These are phyloP conservation scores for Coleophoma eucalyptorum DNA, from an alignment of 2,329 filamentous ascomycete genomes.

Conservation along the genomic window DNA sequence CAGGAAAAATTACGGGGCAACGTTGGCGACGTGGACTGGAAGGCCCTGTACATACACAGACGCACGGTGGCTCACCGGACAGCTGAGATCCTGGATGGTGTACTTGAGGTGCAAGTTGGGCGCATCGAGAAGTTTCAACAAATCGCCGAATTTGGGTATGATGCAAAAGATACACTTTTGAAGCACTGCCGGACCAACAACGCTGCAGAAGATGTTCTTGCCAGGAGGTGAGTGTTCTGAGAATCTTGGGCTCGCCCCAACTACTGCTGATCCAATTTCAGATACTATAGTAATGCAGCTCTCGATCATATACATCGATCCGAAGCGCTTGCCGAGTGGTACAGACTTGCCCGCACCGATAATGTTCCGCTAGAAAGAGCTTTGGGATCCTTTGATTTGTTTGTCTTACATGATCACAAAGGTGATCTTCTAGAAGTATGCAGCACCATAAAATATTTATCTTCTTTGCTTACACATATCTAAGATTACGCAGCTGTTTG, in stretches of 20 bases:
- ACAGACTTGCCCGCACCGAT: conserved; percentile 44
- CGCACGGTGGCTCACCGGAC: conserved; percentile 48
- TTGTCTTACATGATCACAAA: conserved; percentile 68
- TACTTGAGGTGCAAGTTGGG: conserved; percentile 67
- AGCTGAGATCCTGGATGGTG: conserved; percentile 55
- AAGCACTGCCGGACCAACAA: conserved; percentile 55
- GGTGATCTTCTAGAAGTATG: conserved; percentile 69
- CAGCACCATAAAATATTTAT: not conserved
- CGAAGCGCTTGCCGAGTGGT: conserved; percentile 77
- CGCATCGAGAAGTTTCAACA: conserved; percentile 66
- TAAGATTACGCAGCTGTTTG: conserved; percentile 61
- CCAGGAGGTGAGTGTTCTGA: conserved; percentile 51
- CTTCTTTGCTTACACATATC: conserved; percentile 2
- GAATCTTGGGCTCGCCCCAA: conserved; percentile 1
- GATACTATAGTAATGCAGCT: conserved; percentile 71
- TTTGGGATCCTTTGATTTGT: conserved; percentile 83
- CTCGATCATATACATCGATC: conserved; percentile 78
- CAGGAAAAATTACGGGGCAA: conserved; percentile 47
- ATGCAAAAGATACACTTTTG: conserved; percentile 82
- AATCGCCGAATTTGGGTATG: conserved; percentile 73
- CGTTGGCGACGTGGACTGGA: conserved; percentile 68
- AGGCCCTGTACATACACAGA: conserved; percentile 57
- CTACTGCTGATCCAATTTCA: conserved; percentile 24
- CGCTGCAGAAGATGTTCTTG: conserved; percentile 68
- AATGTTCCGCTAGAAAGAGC: conserved; percentile 65